phyloP scores from a whole-genome alignment of 2,329 filamentous ascomycete genomes.

The Onygenales sp. region DNA sequence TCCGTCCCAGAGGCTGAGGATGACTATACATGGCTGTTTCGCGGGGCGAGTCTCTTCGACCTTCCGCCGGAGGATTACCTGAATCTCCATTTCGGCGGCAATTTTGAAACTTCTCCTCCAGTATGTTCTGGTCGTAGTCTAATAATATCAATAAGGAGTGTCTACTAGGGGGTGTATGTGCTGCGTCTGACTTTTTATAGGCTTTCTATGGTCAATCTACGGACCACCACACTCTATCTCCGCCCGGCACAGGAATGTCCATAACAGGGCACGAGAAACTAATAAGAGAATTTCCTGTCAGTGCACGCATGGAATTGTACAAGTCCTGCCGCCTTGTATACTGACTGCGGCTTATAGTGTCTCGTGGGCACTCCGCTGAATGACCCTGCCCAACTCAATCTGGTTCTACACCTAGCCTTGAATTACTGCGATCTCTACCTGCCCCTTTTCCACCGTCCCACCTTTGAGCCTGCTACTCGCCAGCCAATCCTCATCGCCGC shows the following conservation, averaged over 20 bases:
- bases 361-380: slow-evolving; percentile 8
- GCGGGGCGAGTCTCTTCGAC: slow-evolving; percentile 10
- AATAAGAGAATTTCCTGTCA: slow-evolving; percentile 9
- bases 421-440: slow-evolving; percentile 15
- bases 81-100: slow-evolving; percentile 11
- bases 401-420: slow-evolving; percentile 9
- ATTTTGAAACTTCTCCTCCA: not conserved
- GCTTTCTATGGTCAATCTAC: slow-evolving; percentile 5
- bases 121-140: not conserved
- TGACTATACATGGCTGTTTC: slow-evolving; percentile 12
- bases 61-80: slow-evolving; percentile 13
- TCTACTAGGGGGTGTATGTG: not conserved
- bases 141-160: not conserved
- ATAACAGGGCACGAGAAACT: slow-evolving; percentile 9
- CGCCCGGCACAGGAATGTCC: slow-evolving; percentile 1
- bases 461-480: slow-evolving; percentile 8
- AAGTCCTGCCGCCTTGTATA: not conserved
- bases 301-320: not conserved
- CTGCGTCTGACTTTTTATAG: slow-evolving; percentile 2
- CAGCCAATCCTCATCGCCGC: slow-evolving; percentile 12
- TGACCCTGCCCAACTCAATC: slow-evolving; percentile 6
- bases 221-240: slow-evolving; percentile 1
- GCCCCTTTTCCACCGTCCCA: slow-evolving; percentile 15
- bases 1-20: slow-evolving; percentile 2
- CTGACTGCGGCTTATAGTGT: slow-evolving; percentile 2